phyloP scores from a whole-genome alignment of 768 basidiomycete genomes.

The Lactarius quietus region DNA sequence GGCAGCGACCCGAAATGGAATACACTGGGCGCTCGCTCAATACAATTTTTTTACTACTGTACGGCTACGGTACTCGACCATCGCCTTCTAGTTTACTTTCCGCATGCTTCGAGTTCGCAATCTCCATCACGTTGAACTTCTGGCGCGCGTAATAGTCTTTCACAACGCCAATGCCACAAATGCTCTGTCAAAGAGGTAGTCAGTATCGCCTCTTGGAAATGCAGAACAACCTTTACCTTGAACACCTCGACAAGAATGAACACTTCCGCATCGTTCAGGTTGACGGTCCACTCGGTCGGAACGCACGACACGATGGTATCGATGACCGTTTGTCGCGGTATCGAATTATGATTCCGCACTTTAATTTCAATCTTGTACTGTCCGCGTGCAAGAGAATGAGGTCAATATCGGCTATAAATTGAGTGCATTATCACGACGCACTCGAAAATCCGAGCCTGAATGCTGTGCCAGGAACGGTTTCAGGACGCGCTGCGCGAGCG shows the following conservation, averaged over 20 bases:
- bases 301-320: constrained; percentile 68
- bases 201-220: neutral
- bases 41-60: too few relatives aligned
- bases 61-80: constrained; percentile 31
- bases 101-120: constrained; percentile 47
- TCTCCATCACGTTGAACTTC: constrained; percentile 78
- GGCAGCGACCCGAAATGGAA: neutral
- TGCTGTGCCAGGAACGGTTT: constrained; percentile 48
- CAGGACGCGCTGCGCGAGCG: constrained; percentile 55
- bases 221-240: constrained; percentile 50
- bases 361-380: constrained; percentile 83
- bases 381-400: constrained; percentile 30
- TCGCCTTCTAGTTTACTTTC: constrained; percentile 35
- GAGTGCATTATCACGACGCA: constrained; percentile 30
- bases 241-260: constrained; percentile 81
- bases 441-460: constrained; percentile 45
- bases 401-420: neutral
- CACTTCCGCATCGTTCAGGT: constrained; percentile 62
- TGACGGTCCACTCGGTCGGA: constrained; percentile 62
- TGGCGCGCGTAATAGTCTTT: constrained; percentile 65
- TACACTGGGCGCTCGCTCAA: too few relatives aligned
- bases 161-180: constrained; percentile 74
- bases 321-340: constrained; percentile 57
- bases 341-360: constrained; percentile 70
- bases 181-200: constrained; percentile 44